phyloP scores from a whole-genome alignment of 345 rosid species.

The Aegle marmelos region DNA sequence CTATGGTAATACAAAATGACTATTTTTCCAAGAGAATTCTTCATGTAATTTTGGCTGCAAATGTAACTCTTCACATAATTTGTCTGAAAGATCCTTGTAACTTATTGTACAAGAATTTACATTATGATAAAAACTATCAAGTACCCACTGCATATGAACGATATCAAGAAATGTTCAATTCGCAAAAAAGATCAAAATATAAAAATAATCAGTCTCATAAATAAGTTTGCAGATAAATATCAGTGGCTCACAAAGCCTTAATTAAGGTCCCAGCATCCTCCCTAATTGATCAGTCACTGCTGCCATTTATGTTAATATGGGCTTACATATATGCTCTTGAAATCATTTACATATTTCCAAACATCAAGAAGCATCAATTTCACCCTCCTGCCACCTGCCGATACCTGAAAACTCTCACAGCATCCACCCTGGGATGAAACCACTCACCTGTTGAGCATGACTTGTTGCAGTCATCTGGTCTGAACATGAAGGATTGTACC shows the following conservation, averaged over 20 bases:
- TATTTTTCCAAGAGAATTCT: no score
- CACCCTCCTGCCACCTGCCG: neutral
- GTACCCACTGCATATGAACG: neutral
- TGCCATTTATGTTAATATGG: conserved; percentile 12
- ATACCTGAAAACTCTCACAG: conserved; percentile 47
- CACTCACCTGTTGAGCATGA: conserved; percentile 65
- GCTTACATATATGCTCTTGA: conserved; percentile 20
- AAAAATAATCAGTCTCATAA: neutral
- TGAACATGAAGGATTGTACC: conserved; percentile 64
- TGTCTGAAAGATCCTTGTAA: no score
- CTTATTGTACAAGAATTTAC: no score
- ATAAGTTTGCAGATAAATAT: conserved; percentile 9
- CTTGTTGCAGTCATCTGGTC: conserved; percentile 58
- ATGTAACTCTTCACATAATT: no score
- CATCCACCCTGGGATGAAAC: conserved; percentile 99
- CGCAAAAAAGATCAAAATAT: neutral
- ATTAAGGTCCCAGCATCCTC: conserved; percentile 7
- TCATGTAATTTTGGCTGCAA: no score
- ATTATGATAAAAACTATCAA: neutral
- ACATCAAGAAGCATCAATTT: conserved; percentile 16
- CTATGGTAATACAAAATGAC: no score
- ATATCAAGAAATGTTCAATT: no score
- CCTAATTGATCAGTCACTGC: conserved; percentile 10
- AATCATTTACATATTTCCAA: conserved; percentile 33
- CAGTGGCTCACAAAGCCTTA: conserved; percentile 10